A percentile compares a stretch with the other conserved stretches of the same genome.
phyloP scores from a whole-genome alignment of 2,329 filamentous ascomycete genomes.

The Byssoonygena ceratinophila region DNA sequence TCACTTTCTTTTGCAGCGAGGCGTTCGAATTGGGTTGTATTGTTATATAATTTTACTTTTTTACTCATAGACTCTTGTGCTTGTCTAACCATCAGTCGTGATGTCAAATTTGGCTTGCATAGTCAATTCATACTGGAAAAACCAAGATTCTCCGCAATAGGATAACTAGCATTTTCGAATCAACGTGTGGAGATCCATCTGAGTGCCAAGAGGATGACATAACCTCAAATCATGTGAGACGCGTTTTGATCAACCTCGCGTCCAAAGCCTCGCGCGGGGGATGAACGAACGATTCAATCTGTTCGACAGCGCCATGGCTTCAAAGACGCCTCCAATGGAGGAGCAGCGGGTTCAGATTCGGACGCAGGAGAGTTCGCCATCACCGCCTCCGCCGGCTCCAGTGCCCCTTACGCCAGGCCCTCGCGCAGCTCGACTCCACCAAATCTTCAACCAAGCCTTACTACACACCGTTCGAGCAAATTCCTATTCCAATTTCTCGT shows the following conservation, averaged over 20 bases:
- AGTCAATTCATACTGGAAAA: neutral
- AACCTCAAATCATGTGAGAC: too few species aligned
- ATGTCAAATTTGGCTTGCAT: neutral
- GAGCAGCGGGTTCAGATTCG: neutral
- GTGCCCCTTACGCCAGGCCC: constrained; percentile 47
- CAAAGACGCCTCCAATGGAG: neutral
- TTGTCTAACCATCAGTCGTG: neutral
- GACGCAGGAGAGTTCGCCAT: constrained; percentile 33
- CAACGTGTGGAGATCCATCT: too few species aligned
- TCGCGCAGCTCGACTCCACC: constrained; percentile 50
- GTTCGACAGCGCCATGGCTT: neutral
- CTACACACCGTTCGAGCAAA: constrained; percentile 51
- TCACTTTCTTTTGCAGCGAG: constrained; percentile 1
- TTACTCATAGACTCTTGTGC: neutral
- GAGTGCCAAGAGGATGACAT: too few species aligned
- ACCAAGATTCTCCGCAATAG: too few species aligned
- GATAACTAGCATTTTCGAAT: too few species aligned
- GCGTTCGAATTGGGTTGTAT: neutral
- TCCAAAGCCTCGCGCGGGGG: neutral
- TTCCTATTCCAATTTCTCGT: constrained; percentile 50
- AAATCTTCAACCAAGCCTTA: constrained; percentile 51
- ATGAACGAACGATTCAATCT: neutral
- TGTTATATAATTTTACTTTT: neutral
- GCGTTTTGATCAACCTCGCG: too few species aligned
- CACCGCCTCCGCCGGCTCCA: constrained; percentile 45